Conservation (phyloP, 1,284 basidiomycete genomes). For the Boletus calvinii region DNA sequence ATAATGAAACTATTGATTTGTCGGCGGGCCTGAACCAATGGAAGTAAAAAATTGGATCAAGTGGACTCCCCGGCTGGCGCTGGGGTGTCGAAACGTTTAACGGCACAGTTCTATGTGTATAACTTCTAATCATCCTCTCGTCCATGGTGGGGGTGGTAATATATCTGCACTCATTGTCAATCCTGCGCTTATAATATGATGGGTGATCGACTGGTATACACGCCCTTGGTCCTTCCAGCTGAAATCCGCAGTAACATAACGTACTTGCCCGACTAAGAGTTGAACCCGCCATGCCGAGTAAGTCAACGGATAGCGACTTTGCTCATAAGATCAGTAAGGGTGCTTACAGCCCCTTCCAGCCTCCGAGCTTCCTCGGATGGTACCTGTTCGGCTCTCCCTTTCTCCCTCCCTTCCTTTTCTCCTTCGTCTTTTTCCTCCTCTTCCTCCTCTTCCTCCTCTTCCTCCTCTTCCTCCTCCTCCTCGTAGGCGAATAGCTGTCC, state of each 20-base stretch:
- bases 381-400: slow-evolving; percentile 34
- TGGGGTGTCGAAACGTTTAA: background rate
- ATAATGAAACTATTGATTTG: background rate
- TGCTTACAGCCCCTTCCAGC: slow-evolving; percentile 44
- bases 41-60: background rate
- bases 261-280: background rate
- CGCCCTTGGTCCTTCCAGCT: background rate
- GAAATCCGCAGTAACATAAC: slow-evolving; percentile 3
- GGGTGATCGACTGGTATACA: slow-evolving; percentile 28
- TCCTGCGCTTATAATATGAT: slow-evolving; percentile 14
- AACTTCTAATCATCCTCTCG: slow-evolving; percentile 4
- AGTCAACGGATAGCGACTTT: slow-evolving; percentile 48
- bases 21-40: background rate
- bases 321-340: slow-evolving; percentile 60
- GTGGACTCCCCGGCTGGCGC: too few relatives aligned
- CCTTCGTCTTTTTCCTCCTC: slow-evolving; percentile 51
- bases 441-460: slow-evolving; percentile 27
- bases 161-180: slow-evolving; percentile 2
- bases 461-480: slow-evolving; percentile 63
- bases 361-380: slow-evolving; percentile 24
- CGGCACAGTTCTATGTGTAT: background rate
- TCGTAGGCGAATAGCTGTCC: slow-evolving; percentile 65
- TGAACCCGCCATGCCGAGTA: background rate
- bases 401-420: slow-evolving; percentile 35
- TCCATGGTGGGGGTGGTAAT: background rate